A percentile compares a stretch with the other conserved stretches of the same genome.
These are phyloP conservation scores for Lactifluus piperatus DNA, from an alignment of 768 basidiomycete species.

Conservation along the genomic window DNA sequence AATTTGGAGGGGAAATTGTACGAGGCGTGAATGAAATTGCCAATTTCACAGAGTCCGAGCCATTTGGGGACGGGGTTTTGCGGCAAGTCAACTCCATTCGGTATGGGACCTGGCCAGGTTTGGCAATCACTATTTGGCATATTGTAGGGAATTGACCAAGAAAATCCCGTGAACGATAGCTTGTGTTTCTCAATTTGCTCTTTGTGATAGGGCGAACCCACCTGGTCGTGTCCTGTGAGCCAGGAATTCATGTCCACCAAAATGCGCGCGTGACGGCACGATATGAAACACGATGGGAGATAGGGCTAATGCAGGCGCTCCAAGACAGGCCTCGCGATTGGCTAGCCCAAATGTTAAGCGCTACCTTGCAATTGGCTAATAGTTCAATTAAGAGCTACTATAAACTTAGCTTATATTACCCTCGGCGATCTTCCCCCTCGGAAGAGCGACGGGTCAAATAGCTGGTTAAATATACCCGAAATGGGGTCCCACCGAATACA, in stretches of 20 bases:
- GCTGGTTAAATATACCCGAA: constrained; percentile 12
- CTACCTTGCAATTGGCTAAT: constrained; percentile 2
- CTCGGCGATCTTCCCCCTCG: background rate
- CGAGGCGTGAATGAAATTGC: background rate
- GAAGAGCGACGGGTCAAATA: too few species aligned
- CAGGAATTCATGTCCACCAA: background rate
- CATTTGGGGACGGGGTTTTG: background rate
- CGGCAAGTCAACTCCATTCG: constrained; percentile 20
- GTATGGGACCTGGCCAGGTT: constrained; percentile 10
- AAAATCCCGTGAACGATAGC: constrained; percentile 12
- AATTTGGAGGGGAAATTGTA: constrained; percentile 9
- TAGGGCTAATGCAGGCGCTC: background rate
- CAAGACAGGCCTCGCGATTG: constrained; percentile 1
- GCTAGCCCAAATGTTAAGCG: background rate
- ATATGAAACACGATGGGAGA: constrained; percentile 8
- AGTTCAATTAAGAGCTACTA: background rate
- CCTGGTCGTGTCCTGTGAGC: background rate
- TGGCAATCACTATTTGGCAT: constrained; percentile 19
- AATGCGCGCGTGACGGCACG: constrained; percentile 8
- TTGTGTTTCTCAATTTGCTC: constrained; percentile 9
- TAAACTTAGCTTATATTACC: constrained; percentile 14
- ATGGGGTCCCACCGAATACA: too few species aligned
- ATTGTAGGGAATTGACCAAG: too few species aligned
- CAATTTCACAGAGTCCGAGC: constrained; percentile 1
- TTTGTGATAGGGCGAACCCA: constrained; percentile 4